These are phyloP conservation scores for Durusdinium trenchii DNA, from an alignment of 73 alveolate genomes.

Conservation along the genomic window DNA sequence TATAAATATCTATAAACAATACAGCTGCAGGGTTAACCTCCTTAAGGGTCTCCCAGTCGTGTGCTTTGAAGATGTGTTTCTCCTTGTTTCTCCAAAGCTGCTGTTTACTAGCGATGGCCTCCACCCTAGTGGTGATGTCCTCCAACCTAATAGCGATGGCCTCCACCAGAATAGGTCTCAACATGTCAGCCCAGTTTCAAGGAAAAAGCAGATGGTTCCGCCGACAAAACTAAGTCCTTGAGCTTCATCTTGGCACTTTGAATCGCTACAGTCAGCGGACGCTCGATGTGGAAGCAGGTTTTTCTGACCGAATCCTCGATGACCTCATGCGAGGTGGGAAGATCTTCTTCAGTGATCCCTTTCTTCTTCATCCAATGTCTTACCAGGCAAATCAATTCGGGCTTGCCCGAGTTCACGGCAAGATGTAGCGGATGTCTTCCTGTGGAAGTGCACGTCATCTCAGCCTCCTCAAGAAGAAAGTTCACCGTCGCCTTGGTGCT, in stretches of 20 bases:
- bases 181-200: too few species aligned
- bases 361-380: constrained; percentile 34
- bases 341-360: constrained; percentile 13
- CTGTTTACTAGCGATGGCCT: too few species aligned
- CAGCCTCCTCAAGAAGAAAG: constrained; percentile 2
- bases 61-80: too few species aligned
- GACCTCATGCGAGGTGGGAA: not conserved
- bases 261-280: constrained; percentile 16
- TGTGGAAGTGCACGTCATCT: not conserved
- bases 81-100: too few species aligned
- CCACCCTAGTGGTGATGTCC: too few species aligned
- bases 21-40: too few species aligned
- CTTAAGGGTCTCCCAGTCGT: too few species aligned
- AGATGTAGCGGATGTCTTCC: constrained; percentile 40
- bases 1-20: too few species aligned
- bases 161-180: too few species aligned
- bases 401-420: constrained; percentile 7
- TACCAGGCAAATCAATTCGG: not conserved
- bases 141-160: too few species aligned
- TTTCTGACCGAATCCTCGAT: not conserved
- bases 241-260: constrained; percentile 15
- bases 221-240: constrained; percentile 7
- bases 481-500: not conserved
- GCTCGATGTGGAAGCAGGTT: too few species aligned
- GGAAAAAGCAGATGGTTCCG: constrained; percentile 3